Evolutionary conservation across 2,329 filamentous ascomycete genomes (phyloP), one percentile per base, ranked within the genome.

Genomic region (Aquanectria penicillioides): DNA sequence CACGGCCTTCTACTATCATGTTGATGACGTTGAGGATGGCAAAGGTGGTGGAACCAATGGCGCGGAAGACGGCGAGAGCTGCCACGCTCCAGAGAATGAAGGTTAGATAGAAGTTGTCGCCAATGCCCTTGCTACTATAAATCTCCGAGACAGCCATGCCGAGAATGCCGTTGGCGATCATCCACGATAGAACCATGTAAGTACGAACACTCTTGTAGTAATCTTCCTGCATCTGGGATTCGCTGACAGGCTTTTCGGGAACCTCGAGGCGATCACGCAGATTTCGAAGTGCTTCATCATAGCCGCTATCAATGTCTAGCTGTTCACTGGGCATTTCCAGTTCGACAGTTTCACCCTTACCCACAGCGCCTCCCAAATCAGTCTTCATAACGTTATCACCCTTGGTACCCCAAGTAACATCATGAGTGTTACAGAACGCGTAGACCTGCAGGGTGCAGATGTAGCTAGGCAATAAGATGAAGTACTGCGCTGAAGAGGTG

Each of bases 371-470:
- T 55, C 95, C 95, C 1, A 99, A 87, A 73, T 99, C 96, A 7
- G 91, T 97, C 76, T 92, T 90, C 70, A 95, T 89, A 29, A 97
- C 88, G 76, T 99, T 99, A 83, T 99, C 95, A 56, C 95, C 95
- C 79, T 99, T 99, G 40, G 95, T 99, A 44, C 69, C 69, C 69
- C 69, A 71, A 6, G 69, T 71, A 18, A 71, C 69, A 46, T 71
- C 69, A 51, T 71, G 69, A 2, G 69, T 71, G 55, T 71, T 71
- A 40, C 69, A 98, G 78, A 99, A 99, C 37, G 95, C 95, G 78
- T 99, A 99, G 17, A 98, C 93, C 77, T 99, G 95, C 3, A 99
- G 84, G 0, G 93, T 98, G 81, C 95, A 98, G 77, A 99, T 97
- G 80, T 98, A 99, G 33, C 85, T 89, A 0, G 95, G 95, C 29